Evolutionary conservation across 1,139 yeast genomes (phyloP), one percentile per base, ranked within the genome.

Genomic region (Sugiyamaella neomexicana): DNA sequence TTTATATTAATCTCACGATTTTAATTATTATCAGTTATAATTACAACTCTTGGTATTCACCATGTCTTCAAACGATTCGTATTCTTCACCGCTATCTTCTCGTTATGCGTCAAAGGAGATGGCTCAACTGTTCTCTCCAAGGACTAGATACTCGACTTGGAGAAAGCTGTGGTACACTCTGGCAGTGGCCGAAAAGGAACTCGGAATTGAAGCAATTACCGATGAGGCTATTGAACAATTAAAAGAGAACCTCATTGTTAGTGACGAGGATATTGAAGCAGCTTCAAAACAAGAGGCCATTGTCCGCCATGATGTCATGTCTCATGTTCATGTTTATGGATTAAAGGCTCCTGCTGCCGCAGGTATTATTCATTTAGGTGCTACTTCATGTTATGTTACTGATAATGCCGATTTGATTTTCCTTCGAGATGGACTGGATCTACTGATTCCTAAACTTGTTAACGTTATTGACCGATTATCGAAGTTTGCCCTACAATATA

Each of bases 241-340:
- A 91, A 76, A 80, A 60, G 72, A 78, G 20, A 86, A 93, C 71
- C 76, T 91, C 67, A 81, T 75, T 55, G 89, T 93, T 74, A 85
- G 97, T 20, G 98, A 93, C 71, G 93, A 89, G 63, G 98, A 95
- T 68, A 89, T 95, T 62, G 89, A 78, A 54, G 88, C 79, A 57
- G 98, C 99, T 45, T 78, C 93, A 53, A 82, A 82, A 67, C 98
- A 93, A 76, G 99, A 93, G 74, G 97, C 98, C 56, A 90, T 87
- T 71, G 98, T 93, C 55, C 87, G 99, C 77, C 99, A 93, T 74
- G 99, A 93, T 72, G 99, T 93, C 65, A 93, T 93, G 99, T 97
- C 99, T 56, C 99, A 93, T 67, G 98, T 93, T 58, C 99, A 95
- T 69, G 89, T 86, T 54, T 93, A 87, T 71, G 99, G 99, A 62